phyloP scores from a whole-genome alignment of 2,329 filamentous ascomycete species.

The Diaporthe ampelina region DNA sequence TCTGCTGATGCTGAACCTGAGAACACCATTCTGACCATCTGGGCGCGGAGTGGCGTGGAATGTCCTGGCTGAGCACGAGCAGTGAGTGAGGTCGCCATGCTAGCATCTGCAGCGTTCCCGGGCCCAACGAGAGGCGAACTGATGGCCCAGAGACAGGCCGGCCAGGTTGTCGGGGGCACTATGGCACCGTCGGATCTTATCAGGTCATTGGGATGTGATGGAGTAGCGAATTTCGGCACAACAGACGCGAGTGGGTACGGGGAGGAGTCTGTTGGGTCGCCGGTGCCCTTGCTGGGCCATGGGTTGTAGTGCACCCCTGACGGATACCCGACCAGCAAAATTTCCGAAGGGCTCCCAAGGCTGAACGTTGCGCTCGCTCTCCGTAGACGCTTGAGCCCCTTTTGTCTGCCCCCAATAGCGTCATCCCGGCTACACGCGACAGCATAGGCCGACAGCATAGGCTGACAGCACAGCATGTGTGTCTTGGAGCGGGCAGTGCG shows the following conservation, averaged over 20 bases:
- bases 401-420: slow-evolving; percentile 25
- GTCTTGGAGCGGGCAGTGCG: neutral
- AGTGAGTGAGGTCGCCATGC: neutral
- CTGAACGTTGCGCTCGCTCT: slow-evolving; percentile 40
- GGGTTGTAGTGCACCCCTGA: slow-evolving; percentile 27
- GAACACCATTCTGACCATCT: neutral
- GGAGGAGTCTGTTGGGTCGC: slow-evolving; percentile 21
- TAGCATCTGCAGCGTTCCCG: neutral
- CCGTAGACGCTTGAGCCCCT: slow-evolving; percentile 31
- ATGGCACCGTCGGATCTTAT: slow-evolving; percentile 31
- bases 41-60: neutral
- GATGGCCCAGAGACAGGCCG: slow-evolving; percentile 11
- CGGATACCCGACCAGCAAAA: slow-evolving; percentile 34
- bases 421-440: slow-evolving; percentile 25
- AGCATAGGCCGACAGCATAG: neutral
- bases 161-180: neutral
- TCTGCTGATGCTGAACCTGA: slow-evolving; percentile 1
- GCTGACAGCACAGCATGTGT: neutral
- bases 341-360: slow-evolving; percentile 36
- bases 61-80: neutral
- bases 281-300: slow-evolving; percentile 8
- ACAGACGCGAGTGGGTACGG: slow-evolving; percentile 38
- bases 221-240: slow-evolving; percentile 39
- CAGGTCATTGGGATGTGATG: slow-evolving; percentile 16
- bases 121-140: neutral